Evolutionary conservation across 805 yeast species (phyloP), one percentile per base, ranked within the genome.

Genomic region (Zygotorulaspora sp.): DNA sequence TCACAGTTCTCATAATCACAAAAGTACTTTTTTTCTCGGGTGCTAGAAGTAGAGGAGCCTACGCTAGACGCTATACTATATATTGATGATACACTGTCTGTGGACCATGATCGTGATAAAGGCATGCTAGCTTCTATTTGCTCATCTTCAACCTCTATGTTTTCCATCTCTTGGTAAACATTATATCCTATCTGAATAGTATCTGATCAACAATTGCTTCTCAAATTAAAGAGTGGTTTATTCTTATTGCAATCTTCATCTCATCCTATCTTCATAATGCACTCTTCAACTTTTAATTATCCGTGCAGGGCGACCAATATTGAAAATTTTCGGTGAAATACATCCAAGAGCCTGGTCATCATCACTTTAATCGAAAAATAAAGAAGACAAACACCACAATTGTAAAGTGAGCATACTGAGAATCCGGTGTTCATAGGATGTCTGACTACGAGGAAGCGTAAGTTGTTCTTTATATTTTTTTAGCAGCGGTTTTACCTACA

Each of bases 1-100:
- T 63, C 73, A 53, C 97, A 92, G 2, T 74, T 80, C 5, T 68
- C 72, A 42, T 67, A 72, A 13, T 70, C 73, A 58, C 97, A 90
- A 9, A 58, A 52, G 54, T 82, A 81, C 16, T 61, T 67, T 52
- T 85, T 87, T 0, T 75, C 72, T 35, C 88, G 66, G 4, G 71
- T 57, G 1, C 70, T 58, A 2, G 58, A 55, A 3, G 53, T 36
- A 15, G 51, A 35, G 11, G 43, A 35, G 7, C 9, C 23, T 21
- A 10, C 10, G 23, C 23, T 26, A 11, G 43, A 38, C 20, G 34
- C 14, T 16, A 28, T 20, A 26, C 43, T 40, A 1, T 35, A 35
- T 10, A 35, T 19, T 17, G 43, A 40, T 9, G 20, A 19, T n/a
- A 35, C 7, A 29, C 43, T 40, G 7, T 40, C 43, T 5, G 34